Conservation (phyloP, 495 filamentous ascomycete genomes). For the Aspergillus baeticus region DNA sequence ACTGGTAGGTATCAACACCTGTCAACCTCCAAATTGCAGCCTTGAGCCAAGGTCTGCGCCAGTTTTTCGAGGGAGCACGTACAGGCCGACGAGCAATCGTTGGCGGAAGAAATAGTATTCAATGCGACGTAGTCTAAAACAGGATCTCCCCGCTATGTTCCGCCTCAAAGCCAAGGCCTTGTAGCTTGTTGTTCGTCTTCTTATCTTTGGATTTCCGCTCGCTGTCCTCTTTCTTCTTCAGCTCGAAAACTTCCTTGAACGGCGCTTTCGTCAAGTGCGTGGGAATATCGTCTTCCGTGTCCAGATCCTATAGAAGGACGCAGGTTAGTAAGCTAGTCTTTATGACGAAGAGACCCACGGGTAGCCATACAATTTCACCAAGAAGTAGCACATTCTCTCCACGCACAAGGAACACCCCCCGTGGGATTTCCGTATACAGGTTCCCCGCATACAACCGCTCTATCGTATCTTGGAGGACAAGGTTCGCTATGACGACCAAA, state of each 20-base stretch:
- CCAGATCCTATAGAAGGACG: slow-evolving; percentile 63
- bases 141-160: slow-evolving; percentile 77
- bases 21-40: neutral
- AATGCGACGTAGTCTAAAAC: slow-evolving; percentile 41
- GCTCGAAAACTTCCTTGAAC: slow-evolving; percentile 64
- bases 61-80: slow-evolving; percentile 1
- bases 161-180: slow-evolving; percentile 79
- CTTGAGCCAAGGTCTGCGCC: neutral
- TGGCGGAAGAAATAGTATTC: slow-evolving; percentile 5
- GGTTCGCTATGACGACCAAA: slow-evolving; percentile 63
- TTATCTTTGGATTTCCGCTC: slow-evolving; percentile 73
- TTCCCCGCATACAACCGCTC: slow-evolving; percentile 76
- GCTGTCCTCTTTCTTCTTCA: slow-evolving; percentile 66
- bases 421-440: slow-evolving; percentile 76
- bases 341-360: neutral
- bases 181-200: slow-evolving; percentile 63
- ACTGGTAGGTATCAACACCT: neutral
- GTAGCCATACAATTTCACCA: slow-evolving; percentile 74
- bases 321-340: neutral
- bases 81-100: neutral
- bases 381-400: slow-evolving; percentile 92
- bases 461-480: slow-evolving; percentile 87
- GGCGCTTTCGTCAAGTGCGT: slow-evolving; percentile 65
- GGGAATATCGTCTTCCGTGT: slow-evolving; percentile 88
- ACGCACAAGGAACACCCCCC: slow-evolving; percentile 84